Evolutionary conservation across 2,329 filamentous ascomycete genomes (phyloP).

Genomic region (Colletotrichum sp.): DNA sequence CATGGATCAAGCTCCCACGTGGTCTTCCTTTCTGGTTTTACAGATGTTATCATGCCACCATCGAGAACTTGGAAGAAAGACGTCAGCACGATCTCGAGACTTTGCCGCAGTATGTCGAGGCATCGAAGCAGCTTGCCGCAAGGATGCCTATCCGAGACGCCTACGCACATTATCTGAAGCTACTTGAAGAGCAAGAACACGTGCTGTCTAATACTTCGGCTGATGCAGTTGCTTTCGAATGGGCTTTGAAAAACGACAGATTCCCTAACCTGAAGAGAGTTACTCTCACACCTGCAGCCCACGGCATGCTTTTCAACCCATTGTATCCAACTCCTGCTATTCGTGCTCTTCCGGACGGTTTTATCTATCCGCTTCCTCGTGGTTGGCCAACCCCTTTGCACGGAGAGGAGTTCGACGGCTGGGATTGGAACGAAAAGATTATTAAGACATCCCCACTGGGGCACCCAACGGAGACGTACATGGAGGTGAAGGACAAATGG

Average conservation of each 20-base stretch:
- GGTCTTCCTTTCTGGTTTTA: not conserved
- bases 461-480: not conserved
- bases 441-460: not conserved
- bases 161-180: constrained; percentile 33
- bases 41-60: not conserved
- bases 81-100: not conserved
- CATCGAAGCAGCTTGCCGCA: not conserved
- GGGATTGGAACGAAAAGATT: constrained; percentile 8
- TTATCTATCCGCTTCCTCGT: constrained; percentile 42
- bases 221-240: constrained; percentile 36
- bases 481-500: constrained; percentile 27
- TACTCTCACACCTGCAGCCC: constrained; percentile 43
- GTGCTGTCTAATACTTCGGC: constrained; percentile 26
- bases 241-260: constrained; percentile 29
- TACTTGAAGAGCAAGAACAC: constrained; percentile 36
- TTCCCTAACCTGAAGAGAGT: constrained; percentile 41
- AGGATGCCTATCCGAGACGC: not conserved
- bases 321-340: constrained; percentile 47
- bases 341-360: constrained; percentile 40
- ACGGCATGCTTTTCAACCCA: constrained; percentile 39
- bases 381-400: constrained; percentile 29
- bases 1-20: not conserved
- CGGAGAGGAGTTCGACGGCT: no score
- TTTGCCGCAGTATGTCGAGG: not conserved
- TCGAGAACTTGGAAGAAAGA: not conserved